phyloP scores from a whole-genome alignment of 495 filamentous ascomycete species.

The Usnea hakonensis region DNA sequence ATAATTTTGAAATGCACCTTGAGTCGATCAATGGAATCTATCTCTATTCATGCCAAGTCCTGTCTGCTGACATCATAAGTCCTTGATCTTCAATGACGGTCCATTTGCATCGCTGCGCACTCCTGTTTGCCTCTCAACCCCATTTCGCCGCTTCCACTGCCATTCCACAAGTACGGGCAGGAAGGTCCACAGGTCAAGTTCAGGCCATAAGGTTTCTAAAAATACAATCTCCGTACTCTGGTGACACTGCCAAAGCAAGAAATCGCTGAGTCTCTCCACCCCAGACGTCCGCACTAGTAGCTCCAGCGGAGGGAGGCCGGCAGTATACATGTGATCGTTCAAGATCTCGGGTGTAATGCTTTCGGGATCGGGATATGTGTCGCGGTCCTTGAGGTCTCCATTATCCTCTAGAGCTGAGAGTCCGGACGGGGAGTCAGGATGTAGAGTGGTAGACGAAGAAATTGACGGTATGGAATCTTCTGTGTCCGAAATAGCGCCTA shows the following conservation, averaged over 20 bases:
- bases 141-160: slow-evolving; percentile 66
- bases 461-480: slow-evolving; percentile 41
- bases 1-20: no score
- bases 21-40: no score
- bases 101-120: not conserved
- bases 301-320: slow-evolving; percentile 76
- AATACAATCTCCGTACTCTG: slow-evolving; percentile 88
- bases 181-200: slow-evolving; percentile 93
- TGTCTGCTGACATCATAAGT: not conserved
- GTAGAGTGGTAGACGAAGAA: slow-evolving; percentile 48
- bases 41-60: not conserved
- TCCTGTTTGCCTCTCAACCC: slow-evolving; percentile 25
- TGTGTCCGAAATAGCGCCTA: slow-evolving; percentile 22
- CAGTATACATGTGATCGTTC: slow-evolving; percentile 73
- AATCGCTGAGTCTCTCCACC: slow-evolving; percentile 86
- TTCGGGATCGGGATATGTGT: slow-evolving; percentile 60
- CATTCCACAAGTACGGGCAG: slow-evolving; percentile 85
- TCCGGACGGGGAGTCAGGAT: slow-evolving; percentile 35
- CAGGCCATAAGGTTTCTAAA: slow-evolving; percentile 87
- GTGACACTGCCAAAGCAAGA: slow-evolving; percentile 98
- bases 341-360: slow-evolving; percentile 75
- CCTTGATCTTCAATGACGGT: not conserved
- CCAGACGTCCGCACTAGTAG: slow-evolving; percentile 84
- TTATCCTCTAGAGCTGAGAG: slow-evolving; percentile 23
- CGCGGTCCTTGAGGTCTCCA: slow-evolving; percentile 17